These are phyloP conservation scores for Firmiana major DNA, from an alignment of 345 rosid genomes.

Conservation along the genomic window DNA sequence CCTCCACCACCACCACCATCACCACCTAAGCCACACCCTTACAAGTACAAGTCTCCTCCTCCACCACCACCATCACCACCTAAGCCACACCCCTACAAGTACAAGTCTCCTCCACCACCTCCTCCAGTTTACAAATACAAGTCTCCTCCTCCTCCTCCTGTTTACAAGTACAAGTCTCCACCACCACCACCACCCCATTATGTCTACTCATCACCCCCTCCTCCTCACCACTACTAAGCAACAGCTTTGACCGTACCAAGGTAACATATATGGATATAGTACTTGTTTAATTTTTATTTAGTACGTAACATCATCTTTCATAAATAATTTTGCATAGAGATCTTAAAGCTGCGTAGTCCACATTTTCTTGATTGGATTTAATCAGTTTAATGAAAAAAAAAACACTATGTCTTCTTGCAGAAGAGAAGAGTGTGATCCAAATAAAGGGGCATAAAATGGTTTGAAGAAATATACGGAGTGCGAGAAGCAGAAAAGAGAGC, in stretches of 20 bases:
- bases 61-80: too few relatives aligned
- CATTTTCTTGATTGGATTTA: not conserved
- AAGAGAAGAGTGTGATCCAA: not conserved
- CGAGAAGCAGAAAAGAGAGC: not conserved
- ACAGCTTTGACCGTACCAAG: not conserved
- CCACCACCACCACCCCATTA: constrained; percentile 28
- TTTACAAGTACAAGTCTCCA: not conserved
- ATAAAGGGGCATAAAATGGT: not conserved
- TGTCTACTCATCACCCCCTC: constrained; percentile 39
- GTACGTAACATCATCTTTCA: not conserved
- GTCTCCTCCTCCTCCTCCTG: not conserved
- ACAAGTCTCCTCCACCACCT: constrained; percentile 28
- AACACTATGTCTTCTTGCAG: not conserved
- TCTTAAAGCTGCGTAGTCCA: not conserved
- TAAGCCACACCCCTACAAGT: too few relatives aligned
- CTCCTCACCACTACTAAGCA: constrained; percentile 59
- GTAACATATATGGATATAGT: not conserved
- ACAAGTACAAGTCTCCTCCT: not conserved
- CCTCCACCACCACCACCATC: not conserved
- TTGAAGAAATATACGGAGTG: not conserved
- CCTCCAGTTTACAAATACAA: not conserved
- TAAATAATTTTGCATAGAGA: not conserved
- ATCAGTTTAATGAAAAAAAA: not conserved
- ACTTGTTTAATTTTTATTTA: too few relatives aligned
- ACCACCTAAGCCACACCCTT: not conserved